phyloP scores from a whole-genome alignment of 108 stramenopile genomes.

The Discostella stelligeroides region DNA sequence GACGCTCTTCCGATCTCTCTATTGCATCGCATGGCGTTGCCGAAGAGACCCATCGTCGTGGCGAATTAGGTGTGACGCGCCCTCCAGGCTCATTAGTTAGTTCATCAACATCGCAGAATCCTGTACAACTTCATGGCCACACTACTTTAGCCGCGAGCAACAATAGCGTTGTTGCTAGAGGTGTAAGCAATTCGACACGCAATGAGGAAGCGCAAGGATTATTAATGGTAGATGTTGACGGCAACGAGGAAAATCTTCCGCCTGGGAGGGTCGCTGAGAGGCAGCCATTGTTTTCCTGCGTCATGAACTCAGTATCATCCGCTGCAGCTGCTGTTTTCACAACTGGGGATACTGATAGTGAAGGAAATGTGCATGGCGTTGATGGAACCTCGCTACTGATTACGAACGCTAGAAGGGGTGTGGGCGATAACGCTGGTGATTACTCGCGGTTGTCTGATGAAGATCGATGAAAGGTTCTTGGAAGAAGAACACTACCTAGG shows the following conservation, averaged over 20 bases:
- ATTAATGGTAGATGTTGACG: slow-evolving; percentile 38
- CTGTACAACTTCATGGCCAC: slow-evolving; percentile 26
- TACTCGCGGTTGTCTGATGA: slow-evolving; percentile 27
- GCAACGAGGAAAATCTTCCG: slow-evolving; percentile 49
- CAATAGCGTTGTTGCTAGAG: slow-evolving; percentile 11
- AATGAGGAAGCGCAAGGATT: slow-evolving; percentile 51
- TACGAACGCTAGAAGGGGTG: slow-evolving; percentile 57
- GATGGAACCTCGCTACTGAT: slow-evolving; percentile 69
- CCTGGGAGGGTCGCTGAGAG: slow-evolving; percentile 65
- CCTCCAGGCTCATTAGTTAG: slow-evolving; percentile 43
- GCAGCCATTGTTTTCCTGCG: slow-evolving; percentile 74
- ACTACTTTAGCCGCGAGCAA: slow-evolving; percentile 1
- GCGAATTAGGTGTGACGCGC: slow-evolving; percentile 52
- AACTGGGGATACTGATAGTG: slow-evolving; percentile 54
- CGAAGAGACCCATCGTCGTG: slow-evolving; percentile 31
- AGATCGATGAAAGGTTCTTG: no score
- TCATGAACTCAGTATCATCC: slow-evolving; percentile 67
- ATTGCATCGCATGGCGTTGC: slow-evolving; percentile 30
- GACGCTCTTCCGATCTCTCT: no score
- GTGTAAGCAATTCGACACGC: neutral
- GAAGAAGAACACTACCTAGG: no score
- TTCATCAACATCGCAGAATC: slow-evolving; percentile 18
- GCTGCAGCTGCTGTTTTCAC: slow-evolving; percentile 49
- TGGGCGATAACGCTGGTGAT: slow-evolving; percentile 25
- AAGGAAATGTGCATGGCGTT: slow-evolving; percentile 79